phyloP scores from a whole-genome alignment of 805 yeast genomes.

The Lachancea lanzarotensis region DNA sequence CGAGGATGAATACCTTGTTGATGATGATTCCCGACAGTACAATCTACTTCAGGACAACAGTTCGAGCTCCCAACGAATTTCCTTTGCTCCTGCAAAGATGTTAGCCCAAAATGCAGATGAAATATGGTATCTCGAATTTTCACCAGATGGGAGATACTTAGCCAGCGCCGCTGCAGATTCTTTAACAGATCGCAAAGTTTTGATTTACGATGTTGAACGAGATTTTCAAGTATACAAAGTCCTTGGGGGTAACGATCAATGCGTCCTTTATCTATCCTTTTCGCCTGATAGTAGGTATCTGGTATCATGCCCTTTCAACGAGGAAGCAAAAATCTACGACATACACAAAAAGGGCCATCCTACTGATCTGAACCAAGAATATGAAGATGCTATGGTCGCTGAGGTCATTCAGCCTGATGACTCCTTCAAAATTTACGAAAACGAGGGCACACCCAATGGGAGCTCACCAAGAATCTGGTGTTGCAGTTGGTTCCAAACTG shows the following conservation, averaged over 20 bases:
- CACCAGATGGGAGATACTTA: conserved; percentile 66
- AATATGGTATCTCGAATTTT: conserved; percentile 78
- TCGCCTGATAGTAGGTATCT: conserved; percentile 63
- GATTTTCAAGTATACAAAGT: conserved; percentile 35
- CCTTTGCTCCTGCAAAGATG: conserved; percentile 18
- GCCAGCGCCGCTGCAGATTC: conserved; percentile 68
- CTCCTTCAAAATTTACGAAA: conserved; percentile 19
- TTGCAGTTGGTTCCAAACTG: conserved; percentile 65
- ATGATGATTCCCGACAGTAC: conserved; percentile 14
- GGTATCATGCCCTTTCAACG: conserved; percentile 68
- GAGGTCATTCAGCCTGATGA: conserved; percentile 29
- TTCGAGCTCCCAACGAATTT: conserved; percentile 16
- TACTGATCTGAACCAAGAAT: conserved; percentile 15
- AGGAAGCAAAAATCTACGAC: conserved; percentile 64
- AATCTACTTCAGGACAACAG: conserved; percentile 19
- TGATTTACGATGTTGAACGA: conserved; percentile 58
- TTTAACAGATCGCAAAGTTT: conserved; percentile 42
- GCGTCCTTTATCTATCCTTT: conserved; percentile 66
- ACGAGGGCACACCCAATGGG: conserved; percentile 6
- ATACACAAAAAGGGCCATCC: conserved; percentile 35
- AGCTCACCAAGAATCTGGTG: conserved; percentile 39
- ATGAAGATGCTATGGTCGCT: conserved; percentile 15
- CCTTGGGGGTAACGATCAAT: conserved; percentile 42
- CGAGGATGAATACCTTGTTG: conserved; percentile 7
- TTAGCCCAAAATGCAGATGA: conserved; percentile 53